phyloP scores from a whole-genome alignment of 345 rosid species.

The Balakata baccata region DNA sequence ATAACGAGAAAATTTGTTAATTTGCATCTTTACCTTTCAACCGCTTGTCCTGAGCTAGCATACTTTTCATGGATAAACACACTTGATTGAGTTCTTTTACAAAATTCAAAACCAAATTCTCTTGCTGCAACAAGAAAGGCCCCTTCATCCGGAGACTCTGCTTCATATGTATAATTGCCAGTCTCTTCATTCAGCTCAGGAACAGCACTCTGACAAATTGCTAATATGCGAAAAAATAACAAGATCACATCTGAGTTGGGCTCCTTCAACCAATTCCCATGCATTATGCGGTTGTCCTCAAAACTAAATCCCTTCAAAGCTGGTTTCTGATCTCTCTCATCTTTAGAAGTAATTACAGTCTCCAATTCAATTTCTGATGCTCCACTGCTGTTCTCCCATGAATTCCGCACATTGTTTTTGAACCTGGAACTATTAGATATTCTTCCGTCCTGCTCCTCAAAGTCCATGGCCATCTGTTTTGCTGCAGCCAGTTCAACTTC shows the following conservation, averaged over 20 bases:
- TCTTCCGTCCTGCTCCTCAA: slow-evolving; percentile 57
- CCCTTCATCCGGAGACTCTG: slow-evolving; percentile 97
- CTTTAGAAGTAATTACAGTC: slow-evolving; percentile 46
- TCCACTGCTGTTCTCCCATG: slow-evolving; percentile 40
- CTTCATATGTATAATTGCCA: slow-evolving; percentile 69
- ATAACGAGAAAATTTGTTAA: slow-evolving; percentile 11
- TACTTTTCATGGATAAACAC: slow-evolving; percentile 63
- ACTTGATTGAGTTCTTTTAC: slow-evolving; percentile 78
- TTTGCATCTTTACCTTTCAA: slow-evolving; percentile 63
- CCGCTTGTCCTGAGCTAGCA: slow-evolving; percentile 44
- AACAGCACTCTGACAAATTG: slow-evolving; percentile 94
- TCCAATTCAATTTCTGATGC: slow-evolving; percentile 74
- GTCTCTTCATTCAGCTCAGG: slow-evolving; percentile 83
- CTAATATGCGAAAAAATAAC: slow-evolving; percentile 72
- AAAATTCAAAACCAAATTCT: slow-evolving; percentile 94
- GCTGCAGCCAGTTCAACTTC: slow-evolving; percentile 94
- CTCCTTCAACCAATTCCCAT: slow-evolving; percentile 81
- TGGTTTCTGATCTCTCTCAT: slow-evolving; percentile 40
- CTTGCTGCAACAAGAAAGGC: slow-evolving; percentile 94
- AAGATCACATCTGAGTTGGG: slow-evolving; percentile 52
- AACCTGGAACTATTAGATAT: slow-evolving; percentile 30
- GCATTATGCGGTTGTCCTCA: slow-evolving; percentile 71
- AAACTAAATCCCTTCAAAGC: slow-evolving; percentile 82
- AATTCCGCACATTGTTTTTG: slow-evolving; percentile 26
- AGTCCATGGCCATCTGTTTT: slow-evolving; percentile 77